phyloP scores from a whole-genome alignment of 2,329 filamentous ascomycete genomes.

The Cladosporium oxysporum region DNA sequence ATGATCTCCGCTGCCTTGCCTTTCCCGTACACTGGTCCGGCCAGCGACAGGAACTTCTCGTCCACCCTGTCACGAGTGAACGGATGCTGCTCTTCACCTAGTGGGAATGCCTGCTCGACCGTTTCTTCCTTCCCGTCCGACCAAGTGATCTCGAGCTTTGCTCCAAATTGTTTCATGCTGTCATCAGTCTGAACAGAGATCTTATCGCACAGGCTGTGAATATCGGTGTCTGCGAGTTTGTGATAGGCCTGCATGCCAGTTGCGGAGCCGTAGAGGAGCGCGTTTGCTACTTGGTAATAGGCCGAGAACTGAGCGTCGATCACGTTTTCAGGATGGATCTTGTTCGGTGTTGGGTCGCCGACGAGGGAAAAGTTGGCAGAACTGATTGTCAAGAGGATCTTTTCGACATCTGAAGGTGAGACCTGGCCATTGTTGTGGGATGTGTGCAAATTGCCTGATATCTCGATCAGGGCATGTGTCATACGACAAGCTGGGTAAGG shows the following conservation, averaged over 20 bases:
- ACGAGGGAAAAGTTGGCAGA: constrained; percentile 33
- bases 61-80: constrained; percentile 34
- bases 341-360: constrained; percentile 39
- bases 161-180: constrained; percentile 28
- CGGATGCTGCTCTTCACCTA: constrained; percentile 35
- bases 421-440: constrained; percentile 7
- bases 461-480: constrained; percentile 37
- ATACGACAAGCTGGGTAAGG: constrained; percentile 37
- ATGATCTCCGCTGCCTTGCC: constrained; percentile 28
- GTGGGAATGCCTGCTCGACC: constrained; percentile 28
- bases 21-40: constrained; percentile 28
- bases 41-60: constrained; percentile 33
- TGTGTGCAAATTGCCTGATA: constrained; percentile 28
- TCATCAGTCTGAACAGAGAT: constrained; percentile 29
- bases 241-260: constrained; percentile 34
- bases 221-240: constrained; percentile 29
- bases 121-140: constrained; percentile 26
- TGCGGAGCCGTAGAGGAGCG: constrained; percentile 32
- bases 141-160: constrained; percentile 30
- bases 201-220: constrained; percentile 29
- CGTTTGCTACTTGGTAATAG: constrained; percentile 44
- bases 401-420: constrained; percentile 24
- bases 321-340: constrained; percentile 49
- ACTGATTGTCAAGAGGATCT: constrained; percentile 28
- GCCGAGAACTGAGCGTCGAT: constrained; percentile 55